phyloP scores from a whole-genome alignment of 176 grass and related monocot species.

The Paspalum vaginatum region DNA sequence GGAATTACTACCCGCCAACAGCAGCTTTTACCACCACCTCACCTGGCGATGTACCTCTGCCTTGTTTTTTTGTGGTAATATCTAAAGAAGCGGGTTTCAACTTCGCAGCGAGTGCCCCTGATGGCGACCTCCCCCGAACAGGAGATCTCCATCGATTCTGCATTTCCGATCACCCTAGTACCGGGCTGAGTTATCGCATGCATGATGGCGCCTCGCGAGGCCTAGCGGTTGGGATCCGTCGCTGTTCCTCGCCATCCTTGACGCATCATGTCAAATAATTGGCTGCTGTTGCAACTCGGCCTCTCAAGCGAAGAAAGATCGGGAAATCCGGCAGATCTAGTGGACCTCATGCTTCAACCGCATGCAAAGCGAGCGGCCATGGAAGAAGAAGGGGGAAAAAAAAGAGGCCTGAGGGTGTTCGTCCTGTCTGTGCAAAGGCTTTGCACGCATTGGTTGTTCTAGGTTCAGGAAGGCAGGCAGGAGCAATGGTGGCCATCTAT shows the following conservation, averaged over 20 bases:
- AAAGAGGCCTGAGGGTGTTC: neutral
- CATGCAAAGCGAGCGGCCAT: constrained; percentile 17
- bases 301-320: neutral
- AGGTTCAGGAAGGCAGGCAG: neutral
- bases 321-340: constrained; percentile 30
- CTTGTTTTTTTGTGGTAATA: neutral
- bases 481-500: neutral
- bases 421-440: neutral
- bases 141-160: constrained; percentile 8
- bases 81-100: neutral
- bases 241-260: constrained; percentile 31
- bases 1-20: neutral
- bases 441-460: neutral
- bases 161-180: constrained; percentile 6
- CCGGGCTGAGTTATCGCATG: neutral
- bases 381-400: neutral
- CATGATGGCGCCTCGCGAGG: constrained; percentile 28
- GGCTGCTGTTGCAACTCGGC: constrained; percentile 25
- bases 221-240: constrained; percentile 29
- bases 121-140: neutral
- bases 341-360: constrained; percentile 24
- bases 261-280: constrained; percentile 55
- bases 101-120: too few species aligned
- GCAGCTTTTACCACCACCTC: neutral
- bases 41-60: neutral